Base-by-base conservation (phyloP, 2,329 filamentous ascomycete species). In the Stenocarpella maydis region DNA sequence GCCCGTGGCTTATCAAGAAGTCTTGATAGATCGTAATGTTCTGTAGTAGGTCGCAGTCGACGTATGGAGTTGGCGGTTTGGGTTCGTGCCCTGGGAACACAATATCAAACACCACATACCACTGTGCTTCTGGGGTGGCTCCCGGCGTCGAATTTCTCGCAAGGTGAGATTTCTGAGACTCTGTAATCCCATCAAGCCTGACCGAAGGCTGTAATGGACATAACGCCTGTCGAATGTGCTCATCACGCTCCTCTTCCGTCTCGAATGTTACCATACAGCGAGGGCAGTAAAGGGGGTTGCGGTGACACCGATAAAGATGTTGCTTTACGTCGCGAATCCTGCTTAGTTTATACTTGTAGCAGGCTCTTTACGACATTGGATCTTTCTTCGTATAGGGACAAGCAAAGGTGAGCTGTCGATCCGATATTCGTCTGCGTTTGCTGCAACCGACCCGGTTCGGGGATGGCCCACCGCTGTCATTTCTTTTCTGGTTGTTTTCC, bases 341-440 rank as follows among this genome's bases (percentile, higher is more conserved):
- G 10, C 19, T 68, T 2, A 71, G 4, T 4, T 3, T 65, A 1
- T 64, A 49, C 17, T 21, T 53, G 31, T 68, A 68, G 34, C 69
- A 71, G 17, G 3, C 52, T 2, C 50, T 41, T 6, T 68, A 39
- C 2, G 43, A 37, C 19, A 21, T 39, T 0, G 69, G 47, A 6
- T 71, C 65, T 34, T 71, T 68, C 17, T 71, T 71, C 14, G 69
- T 67, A 26, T 64, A 69, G 10, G 69, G 69, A 31, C 65, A 69
- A 3, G 65, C 69, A 45, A 69, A 65, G 0, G 43, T 15, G 1
- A 55, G 17, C 7, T 61, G 12, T 2, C 19, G 41, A 21, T 10
- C 12, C 1, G 26, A 37, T 3, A 26, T 24, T 6, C n/a, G 55
- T 1, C 12, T 17, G 9, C 55, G 17, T 17, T 61, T 61, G 26